Conservation (phyloP, 2,329 filamentous ascomycete species). For the Xylaria sp. region DNA sequence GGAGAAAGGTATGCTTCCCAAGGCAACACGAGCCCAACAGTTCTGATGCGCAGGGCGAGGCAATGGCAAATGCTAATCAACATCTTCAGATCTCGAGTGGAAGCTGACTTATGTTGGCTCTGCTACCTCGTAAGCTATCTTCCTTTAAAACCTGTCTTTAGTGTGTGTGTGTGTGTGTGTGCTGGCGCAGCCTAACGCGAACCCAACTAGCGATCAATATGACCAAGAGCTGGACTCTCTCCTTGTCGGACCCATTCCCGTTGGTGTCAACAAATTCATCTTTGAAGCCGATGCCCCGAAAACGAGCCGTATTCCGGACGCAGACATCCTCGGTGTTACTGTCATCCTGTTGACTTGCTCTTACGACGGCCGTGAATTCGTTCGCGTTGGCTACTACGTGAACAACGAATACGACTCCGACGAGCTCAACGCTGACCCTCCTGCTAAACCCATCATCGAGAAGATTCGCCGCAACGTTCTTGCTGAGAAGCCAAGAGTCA, state of each 20-base stretch:
- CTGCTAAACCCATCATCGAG: slow-evolving; percentile 91
- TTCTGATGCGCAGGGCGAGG: not conserved
- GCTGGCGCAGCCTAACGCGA: slow-evolving; percentile 35
- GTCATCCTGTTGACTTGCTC: slow-evolving; percentile 96
- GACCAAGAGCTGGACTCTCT: slow-evolving; percentile 98
- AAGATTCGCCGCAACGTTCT: slow-evolving; percentile 92
- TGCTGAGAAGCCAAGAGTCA: slow-evolving; percentile 96
- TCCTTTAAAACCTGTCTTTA: too few relatives aligned
- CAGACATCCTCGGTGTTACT: slow-evolving; percentile 95
- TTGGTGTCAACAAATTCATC: slow-evolving; percentile 98
- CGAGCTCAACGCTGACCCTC: slow-evolving; percentile 88
- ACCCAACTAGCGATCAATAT: slow-evolving; percentile 79
- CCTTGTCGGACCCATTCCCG: slow-evolving; percentile 95
- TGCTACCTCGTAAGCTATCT: slow-evolving; percentile 83
- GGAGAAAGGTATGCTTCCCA: slow-evolving; percentile 76
- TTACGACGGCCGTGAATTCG: slow-evolving; percentile 96
- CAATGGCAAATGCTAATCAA: slow-evolving; percentile 27
- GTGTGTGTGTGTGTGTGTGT: slow-evolving; percentile 11
- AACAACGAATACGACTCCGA: slow-evolving; percentile 99
- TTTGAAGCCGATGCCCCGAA: slow-evolving; percentile 96
- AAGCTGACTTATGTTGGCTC: slow-evolving; percentile 99
- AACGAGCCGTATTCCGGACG: slow-evolving; percentile 88
- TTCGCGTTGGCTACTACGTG: slow-evolving; percentile 98
- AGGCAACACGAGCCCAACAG: not conserved
- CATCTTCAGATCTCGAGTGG: slow-evolving; percentile 89